Conservation (phyloP, 345 rosid species). For the Sonneratia alba region DNA sequence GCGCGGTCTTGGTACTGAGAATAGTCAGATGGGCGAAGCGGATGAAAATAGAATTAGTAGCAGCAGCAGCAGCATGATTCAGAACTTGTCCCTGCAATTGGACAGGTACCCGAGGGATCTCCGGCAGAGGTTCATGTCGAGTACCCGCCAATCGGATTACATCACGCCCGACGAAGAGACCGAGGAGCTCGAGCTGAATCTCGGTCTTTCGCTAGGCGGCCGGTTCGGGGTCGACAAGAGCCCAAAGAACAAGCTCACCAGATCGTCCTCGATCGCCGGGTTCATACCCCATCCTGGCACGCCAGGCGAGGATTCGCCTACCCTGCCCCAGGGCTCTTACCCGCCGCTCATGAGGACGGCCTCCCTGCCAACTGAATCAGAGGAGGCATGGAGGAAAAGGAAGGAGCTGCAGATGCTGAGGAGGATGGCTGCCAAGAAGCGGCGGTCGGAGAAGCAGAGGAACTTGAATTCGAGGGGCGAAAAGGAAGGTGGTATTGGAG, state of each 20-base stretch:
- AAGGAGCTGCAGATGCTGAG: conserved; percentile 71
- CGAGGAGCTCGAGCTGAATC: conserved; percentile 65
- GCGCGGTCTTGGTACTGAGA: background rate
- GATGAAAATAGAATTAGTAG: conserved; percentile 27
- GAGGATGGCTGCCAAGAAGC: conserved; percentile 81
- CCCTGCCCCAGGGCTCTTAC: conserved; percentile 23
- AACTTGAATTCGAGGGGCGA: conserved; percentile 19
- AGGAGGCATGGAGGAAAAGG: conserved; percentile 90
- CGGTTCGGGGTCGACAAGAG: conserved; percentile 78
- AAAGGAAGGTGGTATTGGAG: background rate
- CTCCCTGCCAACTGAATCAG: conserved; percentile 80
- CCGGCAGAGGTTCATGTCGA: conserved; percentile 51
- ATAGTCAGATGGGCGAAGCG: conserved; percentile 45
- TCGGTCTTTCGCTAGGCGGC: conserved; percentile 84
- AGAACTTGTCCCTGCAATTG: conserved; percentile 26
- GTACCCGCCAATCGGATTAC: conserved; percentile 7
- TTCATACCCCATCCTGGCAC: conserved; percentile 25
- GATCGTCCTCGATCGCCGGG: conserved; percentile 75
- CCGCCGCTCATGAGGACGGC: conserved; percentile 56
- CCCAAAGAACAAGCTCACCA: conserved; percentile 28
- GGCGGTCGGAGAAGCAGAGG: conserved; percentile 77
- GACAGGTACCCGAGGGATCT: conserved; percentile 74
- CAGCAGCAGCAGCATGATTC: conserved; percentile 31
- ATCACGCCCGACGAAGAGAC: conserved; percentile 16
- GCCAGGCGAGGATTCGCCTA: conserved; percentile 15